Evolutionary conservation across 2,329 filamentous ascomycete genomes (phyloP), one percentile per base, ranked within the genome.

Genomic region (Acrodontium crateriforme): DNA sequence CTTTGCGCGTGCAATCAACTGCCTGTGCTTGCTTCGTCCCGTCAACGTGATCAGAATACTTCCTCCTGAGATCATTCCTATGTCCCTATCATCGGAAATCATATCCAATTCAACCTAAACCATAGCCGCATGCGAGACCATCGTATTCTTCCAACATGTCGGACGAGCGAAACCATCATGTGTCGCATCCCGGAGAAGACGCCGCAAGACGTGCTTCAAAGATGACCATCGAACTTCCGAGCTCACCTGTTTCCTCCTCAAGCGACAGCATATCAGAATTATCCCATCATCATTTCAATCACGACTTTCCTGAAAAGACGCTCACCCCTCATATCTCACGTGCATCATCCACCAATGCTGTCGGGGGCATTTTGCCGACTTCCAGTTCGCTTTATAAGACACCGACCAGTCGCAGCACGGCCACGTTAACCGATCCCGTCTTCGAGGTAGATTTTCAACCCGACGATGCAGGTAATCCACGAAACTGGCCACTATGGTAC

Each of bases 401-500:
- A 16, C 32, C 32, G 18, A 41, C 38, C 7, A 41, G 35, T 7
- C 36, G 32, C 6, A 41, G 39, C 17, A 44, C 35, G 2, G 36
- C 35, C 10, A 40, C 53, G 28, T 56, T 52, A 5, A 44, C 46
- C 6, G 58, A 64, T 31, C 64, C 71, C 3, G 69, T 72, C 16
- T 87, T 73, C 44, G 81, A 89, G 53, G 66, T 87, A 29, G 73
- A 78, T 44, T 84, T 81, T 48, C 67, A 69, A 10, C 68, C 69
- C 2, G 56, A 67, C 33, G 75, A 78, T 42, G 59, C 60, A 2
- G 62, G 65, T 9, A 75, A 83, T 43, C 78, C 80, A 0, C 62
- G 66, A 31, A 75, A 78, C 46, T 85, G 79, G 78, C 53, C 70
- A 0, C 44, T 74, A 17, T 63, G 56, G 39, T 70, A 67, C 45